These are phyloP conservation scores for Wallacemonas collosoma DNA, from an alignment of 208 protist genomes.

Conservation along the genomic window DNA sequence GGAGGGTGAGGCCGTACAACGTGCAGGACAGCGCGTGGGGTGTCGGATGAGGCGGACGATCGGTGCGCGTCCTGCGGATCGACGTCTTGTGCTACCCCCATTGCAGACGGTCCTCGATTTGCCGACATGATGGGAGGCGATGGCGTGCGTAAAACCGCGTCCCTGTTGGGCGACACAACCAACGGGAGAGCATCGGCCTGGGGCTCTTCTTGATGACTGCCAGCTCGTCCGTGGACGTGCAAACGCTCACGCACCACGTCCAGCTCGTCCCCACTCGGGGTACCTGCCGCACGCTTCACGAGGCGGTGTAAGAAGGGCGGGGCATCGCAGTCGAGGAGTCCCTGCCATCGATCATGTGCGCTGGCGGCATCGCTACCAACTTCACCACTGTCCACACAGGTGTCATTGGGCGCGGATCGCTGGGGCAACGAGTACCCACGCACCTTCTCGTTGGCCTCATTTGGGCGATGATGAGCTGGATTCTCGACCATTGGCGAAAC, in stretches of 20 bases:
- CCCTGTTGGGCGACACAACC: background rate
- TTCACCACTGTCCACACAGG: too few relatives aligned
- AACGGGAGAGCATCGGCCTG: background rate
- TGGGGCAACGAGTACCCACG: too few relatives aligned
- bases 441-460: too few relatives aligned
- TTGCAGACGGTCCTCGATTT: background rate
- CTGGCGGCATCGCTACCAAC: background rate
- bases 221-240: background rate
- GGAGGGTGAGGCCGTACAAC: background rate
- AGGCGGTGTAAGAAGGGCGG: constrained; percentile 3
- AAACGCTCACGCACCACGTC: background rate
- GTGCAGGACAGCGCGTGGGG: background rate
- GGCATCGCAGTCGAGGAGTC: constrained; percentile 1
- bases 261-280: background rate
- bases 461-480: too few relatives aligned
- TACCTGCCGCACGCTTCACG: background rate
- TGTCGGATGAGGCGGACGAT: background rate
- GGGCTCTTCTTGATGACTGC: background rate
- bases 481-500: too few relatives aligned
- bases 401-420: too few relatives aligned
- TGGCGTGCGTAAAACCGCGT: background rate
- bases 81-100: background rate
- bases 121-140: background rate
- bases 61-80: background rate
- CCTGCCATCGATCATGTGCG: background rate